These are phyloP conservation scores for Fusarium keratoplasticum DNA, from an alignment of 2,329 filamentous ascomycete species.

Conservation along the genomic window DNA sequence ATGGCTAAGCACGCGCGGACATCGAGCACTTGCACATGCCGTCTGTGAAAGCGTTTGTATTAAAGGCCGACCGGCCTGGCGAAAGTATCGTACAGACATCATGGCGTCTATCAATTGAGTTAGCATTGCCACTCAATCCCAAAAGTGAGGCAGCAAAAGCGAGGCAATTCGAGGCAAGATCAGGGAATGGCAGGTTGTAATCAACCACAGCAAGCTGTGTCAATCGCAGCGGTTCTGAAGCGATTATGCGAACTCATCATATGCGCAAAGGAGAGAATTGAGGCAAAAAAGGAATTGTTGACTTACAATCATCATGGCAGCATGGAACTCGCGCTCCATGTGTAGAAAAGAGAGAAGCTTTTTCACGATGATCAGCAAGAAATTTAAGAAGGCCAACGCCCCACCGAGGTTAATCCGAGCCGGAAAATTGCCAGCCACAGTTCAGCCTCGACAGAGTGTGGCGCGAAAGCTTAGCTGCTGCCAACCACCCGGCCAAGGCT, in stretches of 20 bases:
- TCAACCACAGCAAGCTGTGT: conserved; percentile 59
- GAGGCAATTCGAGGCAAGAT: conserved; percentile 35
- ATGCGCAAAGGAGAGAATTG: conserved; percentile 15
- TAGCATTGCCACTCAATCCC: conserved; percentile 27
- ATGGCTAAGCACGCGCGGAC: conserved; percentile 13
- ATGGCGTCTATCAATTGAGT: conserved; percentile 48
- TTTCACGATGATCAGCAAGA: conserved; percentile 18
- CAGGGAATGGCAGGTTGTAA: conserved; percentile 56
- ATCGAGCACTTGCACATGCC: conserved; percentile 20
- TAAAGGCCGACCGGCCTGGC: conserved; percentile 49
- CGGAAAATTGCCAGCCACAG: not conserved
- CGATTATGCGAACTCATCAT: conserved; percentile 59
- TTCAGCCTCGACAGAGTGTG: conserved; percentile 30
- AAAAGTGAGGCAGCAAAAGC: conserved; percentile 16
- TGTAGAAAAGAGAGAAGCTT: conserved; percentile 27
- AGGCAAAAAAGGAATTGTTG: not conserved
- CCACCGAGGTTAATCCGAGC: conserved; percentile 39
- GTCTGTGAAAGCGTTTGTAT: conserved; percentile 29
- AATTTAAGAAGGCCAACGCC: conserved; percentile 31
- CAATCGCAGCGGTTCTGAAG: conserved; percentile 65
- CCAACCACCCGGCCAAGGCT: conserved; percentile 46
- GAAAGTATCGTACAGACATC: conserved; percentile 52
- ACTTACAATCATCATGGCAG: conserved; percentile 55
- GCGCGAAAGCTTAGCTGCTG: conserved; percentile 25
- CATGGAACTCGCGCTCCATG: conserved; percentile 48